Conservation (phyloP, 2,329 filamentous ascomycete genomes). For the Ophiocordyceps robertsii region DNA sequence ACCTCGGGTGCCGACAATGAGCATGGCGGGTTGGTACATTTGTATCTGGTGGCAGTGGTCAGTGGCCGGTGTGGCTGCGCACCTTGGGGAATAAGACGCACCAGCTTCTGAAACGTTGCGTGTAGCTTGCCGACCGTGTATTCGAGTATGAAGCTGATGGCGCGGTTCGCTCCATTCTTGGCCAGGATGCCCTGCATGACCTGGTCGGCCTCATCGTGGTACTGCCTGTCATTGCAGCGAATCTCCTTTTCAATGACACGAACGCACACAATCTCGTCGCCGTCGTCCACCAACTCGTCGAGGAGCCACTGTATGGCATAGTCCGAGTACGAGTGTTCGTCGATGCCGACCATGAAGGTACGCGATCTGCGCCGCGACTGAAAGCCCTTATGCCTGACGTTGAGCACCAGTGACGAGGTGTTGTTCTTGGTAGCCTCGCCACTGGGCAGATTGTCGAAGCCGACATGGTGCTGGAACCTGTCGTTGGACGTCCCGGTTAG, state of each 20-base stretch:
- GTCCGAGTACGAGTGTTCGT: slow-evolving; percentile 84
- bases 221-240: slow-evolving; percentile 54
- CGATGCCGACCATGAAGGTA: slow-evolving; percentile 82
- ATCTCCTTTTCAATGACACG: slow-evolving; percentile 76
- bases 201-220: slow-evolving; percentile 61
- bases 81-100: slow-evolving; percentile 26
- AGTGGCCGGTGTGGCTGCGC: not conserved
- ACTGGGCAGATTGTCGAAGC: slow-evolving; percentile 45
- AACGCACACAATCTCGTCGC: slow-evolving; percentile 85
- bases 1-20: slow-evolving; percentile 81
- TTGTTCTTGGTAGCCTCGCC: slow-evolving; percentile 47
- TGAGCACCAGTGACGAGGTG: slow-evolving; percentile 62
- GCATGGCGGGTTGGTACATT: slow-evolving; percentile 80
- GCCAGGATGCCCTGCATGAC: slow-evolving; percentile 64
- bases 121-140: slow-evolving; percentile 83
- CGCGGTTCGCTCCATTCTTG: slow-evolving; percentile 68
- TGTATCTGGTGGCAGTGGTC: slow-evolving; percentile 48
- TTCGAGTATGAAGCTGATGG: slow-evolving; percentile 75
- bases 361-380: slow-evolving; percentile 67
- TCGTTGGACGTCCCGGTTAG: slow-evolving; percentile 27
- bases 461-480: slow-evolving; percentile 47
- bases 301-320: slow-evolving; percentile 88
- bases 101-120: slow-evolving; percentile 80
- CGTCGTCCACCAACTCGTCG: slow-evolving; percentile 83
- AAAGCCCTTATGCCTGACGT: slow-evolving; percentile 77